Percentiles rank a stretch among this genome's conserved stretches.
Conservation (phyloP, 208 protist species). For the Trypanosoma brucei region DNA sequence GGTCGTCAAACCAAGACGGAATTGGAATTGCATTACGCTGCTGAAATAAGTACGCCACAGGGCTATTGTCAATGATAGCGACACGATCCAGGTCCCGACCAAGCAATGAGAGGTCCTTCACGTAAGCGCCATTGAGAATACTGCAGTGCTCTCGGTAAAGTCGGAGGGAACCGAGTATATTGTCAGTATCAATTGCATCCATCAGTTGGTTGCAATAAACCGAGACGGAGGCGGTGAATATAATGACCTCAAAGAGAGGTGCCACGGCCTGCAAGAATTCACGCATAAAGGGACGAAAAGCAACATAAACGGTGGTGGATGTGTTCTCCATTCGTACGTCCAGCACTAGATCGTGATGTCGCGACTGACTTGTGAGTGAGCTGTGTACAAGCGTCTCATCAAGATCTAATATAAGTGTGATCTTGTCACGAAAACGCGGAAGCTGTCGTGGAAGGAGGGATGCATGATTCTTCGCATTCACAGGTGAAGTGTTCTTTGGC, state of each 20-base stretch:
- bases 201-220: constrained; percentile 83
- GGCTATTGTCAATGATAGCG: constrained; percentile 88
- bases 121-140: constrained; percentile 67
- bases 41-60: constrained; percentile 88
- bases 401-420: constrained; percentile 84
- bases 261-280: constrained; percentile 73
- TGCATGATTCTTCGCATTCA: constrained; percentile 53
- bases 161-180: constrained; percentile 53
- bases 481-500: constrained; percentile 80
- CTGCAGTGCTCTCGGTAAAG: constrained; percentile 87
- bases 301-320: constrained; percentile 78
- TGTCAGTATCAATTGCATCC: constrained; percentile 56
- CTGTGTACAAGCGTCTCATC: constrained; percentile 91
- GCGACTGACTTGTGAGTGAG: constrained; percentile 54
- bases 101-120: constrained; percentile 86
- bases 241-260: constrained; percentile 78
- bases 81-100: constrained; percentile 72
- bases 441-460: constrained; percentile 58
- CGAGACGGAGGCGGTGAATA: constrained; percentile 85
- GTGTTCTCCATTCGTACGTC: constrained; percentile 52
- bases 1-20: constrained; percentile 86
- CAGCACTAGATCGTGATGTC: constrained; percentile 66
- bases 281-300: constrained; percentile 69
- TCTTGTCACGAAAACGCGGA: constrained; percentile 37
- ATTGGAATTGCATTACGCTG: constrained; percentile 88